phyloP scores from a whole-genome alignment of 139 green algal genomes.

The Closterium sp. region DNA sequence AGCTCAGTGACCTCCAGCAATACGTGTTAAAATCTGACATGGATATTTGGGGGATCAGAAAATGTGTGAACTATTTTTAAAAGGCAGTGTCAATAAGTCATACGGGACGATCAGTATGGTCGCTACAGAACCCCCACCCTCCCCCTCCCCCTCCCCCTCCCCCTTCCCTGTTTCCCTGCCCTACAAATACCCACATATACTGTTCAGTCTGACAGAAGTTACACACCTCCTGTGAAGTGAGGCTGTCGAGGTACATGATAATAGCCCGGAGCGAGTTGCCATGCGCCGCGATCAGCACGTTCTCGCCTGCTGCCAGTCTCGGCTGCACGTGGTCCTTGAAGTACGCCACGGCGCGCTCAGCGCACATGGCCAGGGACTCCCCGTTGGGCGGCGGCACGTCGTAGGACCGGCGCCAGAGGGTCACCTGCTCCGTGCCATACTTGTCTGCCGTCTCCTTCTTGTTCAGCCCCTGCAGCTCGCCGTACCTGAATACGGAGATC shows the following conservation, averaged over 20 bases:
- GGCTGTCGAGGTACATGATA: constrained; percentile 61
- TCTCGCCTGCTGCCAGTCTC: constrained; percentile 50
- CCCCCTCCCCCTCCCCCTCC: background rate
- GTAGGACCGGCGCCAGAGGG: constrained; percentile 49
- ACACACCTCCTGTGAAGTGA: constrained; percentile 55
- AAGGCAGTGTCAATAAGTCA: background rate
- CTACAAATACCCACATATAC: background rate
- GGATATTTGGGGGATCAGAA: background rate
- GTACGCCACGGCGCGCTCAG: constrained; percentile 52
- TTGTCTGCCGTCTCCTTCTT: constrained; percentile 60
- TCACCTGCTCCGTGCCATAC: constrained; percentile 56
- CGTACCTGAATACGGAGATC: constrained; percentile 28
- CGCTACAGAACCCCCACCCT: background rate
- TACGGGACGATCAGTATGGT: background rate
- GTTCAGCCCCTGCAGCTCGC: constrained; percentile 55
- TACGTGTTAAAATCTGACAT: background rate
- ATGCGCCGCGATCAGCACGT: constrained; percentile 57
- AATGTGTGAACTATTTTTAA: background rate
- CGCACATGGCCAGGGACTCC: constrained; percentile 57
- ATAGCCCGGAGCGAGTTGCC: constrained; percentile 58
- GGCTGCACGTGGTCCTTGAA: constrained; percentile 53
- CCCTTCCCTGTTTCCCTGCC: too few species aligned
- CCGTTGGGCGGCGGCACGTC: constrained; percentile 50
- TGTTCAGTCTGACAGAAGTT: background rate
- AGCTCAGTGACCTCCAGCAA: constrained; percentile 24